Base-by-base conservation (phyloP, 371 early-diverging fungal genomes). In the Dinochytrium kinnereticum region DNA sequence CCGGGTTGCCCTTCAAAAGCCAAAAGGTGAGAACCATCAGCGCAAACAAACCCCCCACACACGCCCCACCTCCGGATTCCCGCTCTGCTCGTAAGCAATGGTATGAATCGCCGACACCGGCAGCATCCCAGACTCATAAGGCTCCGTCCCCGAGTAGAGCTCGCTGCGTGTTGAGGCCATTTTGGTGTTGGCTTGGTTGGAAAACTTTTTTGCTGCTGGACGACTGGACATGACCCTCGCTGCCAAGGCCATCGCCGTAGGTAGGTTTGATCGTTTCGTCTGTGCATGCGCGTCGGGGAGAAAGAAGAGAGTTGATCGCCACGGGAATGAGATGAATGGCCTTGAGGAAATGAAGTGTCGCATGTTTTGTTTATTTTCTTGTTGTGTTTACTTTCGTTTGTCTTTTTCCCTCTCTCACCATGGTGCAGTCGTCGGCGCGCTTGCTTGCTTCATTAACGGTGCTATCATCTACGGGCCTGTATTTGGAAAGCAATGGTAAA, bases 91-190 rank as follows among this genome's bases (percentile, higher is more conserved):
- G 51, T 79, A 87, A 77, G 88, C 85, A 51, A 91, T 64, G 19
- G 77, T 78, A 72, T 91, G 91, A 30, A 87, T 51, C 72, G 78
- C 74, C 26, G 85, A 81, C 44, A 90, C 90, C 53, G 82, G 76
- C 38, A 90, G 79, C 72, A 79, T 74, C 33, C 87, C 87, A 7
- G 78, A 69, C 50, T 86, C 79, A 78, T 72, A 88, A 36, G 85
- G 77, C 49, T 88, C 90, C 53, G 89, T 77, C 28, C 78, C 75
- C 21, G 89, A 82, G 78, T 87, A 89, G 33, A 85, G 81, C 26
- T 28, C 28, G 67, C 33, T 24, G 3, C 38, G 10, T 64, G 31
- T 64, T 36, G 7, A 13, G 28, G 38, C 21, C 31, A 37, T 30
- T 30, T 64, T 34, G 64, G 31, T 17, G 64, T 31, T 57, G n/a